Base-by-base conservation (phyloP, 2,329 filamentous ascomycete species). In the Penicillium decumbens region DNA sequence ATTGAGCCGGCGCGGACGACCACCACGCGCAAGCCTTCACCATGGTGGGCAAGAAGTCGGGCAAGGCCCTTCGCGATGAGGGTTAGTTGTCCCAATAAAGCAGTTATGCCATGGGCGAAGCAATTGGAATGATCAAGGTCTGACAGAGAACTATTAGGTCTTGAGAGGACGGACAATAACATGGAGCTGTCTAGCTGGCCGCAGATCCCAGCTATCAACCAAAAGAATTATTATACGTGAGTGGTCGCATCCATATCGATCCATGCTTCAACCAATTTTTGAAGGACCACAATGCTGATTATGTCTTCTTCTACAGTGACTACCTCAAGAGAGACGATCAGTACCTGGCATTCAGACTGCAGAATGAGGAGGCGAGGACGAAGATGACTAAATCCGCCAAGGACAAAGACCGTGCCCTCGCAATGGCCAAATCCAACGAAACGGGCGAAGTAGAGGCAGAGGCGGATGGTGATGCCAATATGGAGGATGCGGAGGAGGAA, bases 221-320 rank as follows among this genome's bases (percentile, higher is more conserved):
- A 98, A 72, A 98, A 98, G 77, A 98, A 98, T 72, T 98, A 98
- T 72, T 96, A 96, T 71, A 95, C 91, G 89, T 93, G 79, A 54
- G 84, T 76, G 20, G 12, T 28, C 5, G 13, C 18, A 10, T 29
- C 28, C 23, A 6, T 25, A 18, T 30, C 6, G n/a, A 13, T 15
- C 2, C 5, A 20, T 20, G 15, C 30, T 42, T 9, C 1, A 38
- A 2, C 33, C 23, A n/a, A n/a, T 5, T 24, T 9, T 20, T 39
- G 20, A 33, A 12, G 8, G 13, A 10, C 25, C n/a, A 6, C 27
- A 59, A 43, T 50, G 32, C 58, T 64, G 39, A 60, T 50, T 24
- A 18, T 49, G 10, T 10, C 12, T 18, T 43, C 20, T 40, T 41
- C 32, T 15, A 28, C 60, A 95, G 90, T 53, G 93, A 98, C 67